Base-by-base conservation (phyloP, 2,329 filamentous ascomycete genomes). In the Colletotrichum lini region DNA sequence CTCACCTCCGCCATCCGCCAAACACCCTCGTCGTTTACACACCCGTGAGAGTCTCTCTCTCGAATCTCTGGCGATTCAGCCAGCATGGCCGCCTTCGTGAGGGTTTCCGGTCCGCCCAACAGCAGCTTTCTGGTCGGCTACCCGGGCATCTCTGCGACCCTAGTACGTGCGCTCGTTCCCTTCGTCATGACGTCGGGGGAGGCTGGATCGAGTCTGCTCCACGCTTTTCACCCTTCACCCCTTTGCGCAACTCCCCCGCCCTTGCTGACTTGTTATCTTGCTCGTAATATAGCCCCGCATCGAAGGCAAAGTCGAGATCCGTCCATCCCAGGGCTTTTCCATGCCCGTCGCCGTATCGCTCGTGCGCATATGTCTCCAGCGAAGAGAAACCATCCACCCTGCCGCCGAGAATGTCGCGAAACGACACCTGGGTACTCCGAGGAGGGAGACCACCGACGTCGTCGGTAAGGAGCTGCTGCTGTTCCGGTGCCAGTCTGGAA, bases 41-140 rank as follows among this genome's bases (percentile, higher is more conserved):
- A 12, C 63, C 64, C 50, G 65, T 53, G 50, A 72, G 66, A 68
- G 59, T 65, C 65, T n/a, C 8, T 18, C 23, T 40, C 3, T 62
- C 45, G 26, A 40, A 50, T 26, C 49, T 21, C 59, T 65, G 72
- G 72, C 72, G 49, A 71, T 47, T 52, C 56, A 47, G 71, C 70
- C 66, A 73, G 66, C 40, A 91, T 91, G 86, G 89, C 92, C 83
- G 93, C 93, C 81, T 94, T 94, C 83, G 96, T 99, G 86, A 93
- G 96, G 88, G 95, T 99, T 84, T 97, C 95, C 76, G 96, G 96
- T 80, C 95, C 95, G 80, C 95, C 96, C 77, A 99, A 99, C 85
- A 96, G 94, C 84, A 96, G 94, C 84, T 98, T 98, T 81, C 88
- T 98, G 75, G 94, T 98, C 77, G 96, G 96, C 77, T 99, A 98